Percentiles rank a stretch among this genome's conserved stretches.
phyloP scores from a whole-genome alignment of 352 stramenopile genomes.

The Globisporangium emineosum region DNA sequence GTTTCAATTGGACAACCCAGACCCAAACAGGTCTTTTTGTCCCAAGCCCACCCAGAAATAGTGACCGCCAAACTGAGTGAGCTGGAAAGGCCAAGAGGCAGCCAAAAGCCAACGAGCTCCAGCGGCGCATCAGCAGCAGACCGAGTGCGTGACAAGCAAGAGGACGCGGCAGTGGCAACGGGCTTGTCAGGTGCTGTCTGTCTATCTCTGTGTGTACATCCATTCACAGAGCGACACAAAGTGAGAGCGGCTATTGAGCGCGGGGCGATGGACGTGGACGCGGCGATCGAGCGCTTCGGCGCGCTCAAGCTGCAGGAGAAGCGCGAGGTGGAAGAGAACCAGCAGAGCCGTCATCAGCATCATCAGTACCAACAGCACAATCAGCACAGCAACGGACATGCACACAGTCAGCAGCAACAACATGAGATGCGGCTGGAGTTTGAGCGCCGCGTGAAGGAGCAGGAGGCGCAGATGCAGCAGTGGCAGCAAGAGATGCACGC shows the following conservation, averaged over 20 bases:
- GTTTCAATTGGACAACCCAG: not conserved
- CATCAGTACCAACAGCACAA: conserved; percentile 18
- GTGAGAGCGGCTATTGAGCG: not conserved
- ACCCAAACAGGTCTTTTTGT: not conserved
- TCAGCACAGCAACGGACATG: not conserved
- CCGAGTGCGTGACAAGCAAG: not conserved
- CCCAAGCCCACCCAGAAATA: conserved; percentile 9
- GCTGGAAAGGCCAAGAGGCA: not conserved
- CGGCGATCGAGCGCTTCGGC: conserved; percentile 69
- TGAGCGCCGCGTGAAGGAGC: conserved; percentile 35
- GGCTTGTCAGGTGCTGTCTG: not conserved
- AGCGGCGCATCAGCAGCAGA: not conserved
- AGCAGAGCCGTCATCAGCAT: conserved; percentile 3
- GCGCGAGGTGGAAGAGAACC: conserved; percentile 3
- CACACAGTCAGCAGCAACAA: conserved; percentile 21
- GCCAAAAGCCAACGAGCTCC: not conserved
- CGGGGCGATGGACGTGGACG: conserved; percentile 48
- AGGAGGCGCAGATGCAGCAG: conserved; percentile 41
- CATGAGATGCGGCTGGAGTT: conserved; percentile 50
- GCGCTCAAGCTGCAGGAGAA: conserved; percentile 66
- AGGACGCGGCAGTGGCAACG: not conserved
- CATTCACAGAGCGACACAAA: not conserved
- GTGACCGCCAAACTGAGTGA: not conserved
- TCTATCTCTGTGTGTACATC: not conserved
- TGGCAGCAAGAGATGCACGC: conserved; percentile 52